Percentiles rank a stretch among this genome's conserved stretches.
Conservation (phyloP, 2,329 filamentous ascomycete genomes). For the Raffaelea deltoideospora region DNA sequence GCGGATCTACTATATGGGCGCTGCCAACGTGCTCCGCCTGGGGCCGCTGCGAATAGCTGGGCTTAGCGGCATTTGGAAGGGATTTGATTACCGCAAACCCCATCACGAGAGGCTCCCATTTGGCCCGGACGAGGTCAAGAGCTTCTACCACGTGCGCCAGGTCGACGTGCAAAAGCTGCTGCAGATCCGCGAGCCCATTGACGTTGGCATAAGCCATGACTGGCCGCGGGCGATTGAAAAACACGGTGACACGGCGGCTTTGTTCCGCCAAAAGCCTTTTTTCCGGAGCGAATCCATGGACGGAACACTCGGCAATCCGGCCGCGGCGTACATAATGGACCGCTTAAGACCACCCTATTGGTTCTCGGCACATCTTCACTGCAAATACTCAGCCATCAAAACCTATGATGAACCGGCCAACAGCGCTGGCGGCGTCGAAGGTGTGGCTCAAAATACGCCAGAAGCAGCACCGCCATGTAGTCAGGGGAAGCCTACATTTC, state of each 20-base stretch:
- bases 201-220: constrained; percentile 86
- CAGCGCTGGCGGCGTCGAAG: constrained; percentile 15
- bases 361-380: constrained; percentile 90
- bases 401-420: constrained; percentile 27
- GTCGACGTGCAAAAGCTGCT: constrained; percentile 82
- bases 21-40: constrained; percentile 73
- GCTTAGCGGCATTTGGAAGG: constrained; percentile 91
- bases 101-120: constrained; percentile 84
- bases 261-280: constrained; percentile 60
- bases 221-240: constrained; percentile 81
- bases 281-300: constrained; percentile 63
- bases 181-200: constrained; percentile 71
- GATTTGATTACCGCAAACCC: constrained; percentile 67
- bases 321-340: constrained; percentile 68
- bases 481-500: no score
- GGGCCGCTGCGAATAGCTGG: constrained; percentile 79
- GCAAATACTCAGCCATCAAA: constrained; percentile 64
- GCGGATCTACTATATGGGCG: constrained; percentile 93
- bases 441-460: constrained; percentile 8
- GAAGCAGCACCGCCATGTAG: constrained; percentile 1
- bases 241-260: constrained; percentile 49
- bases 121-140: constrained; percentile 56
- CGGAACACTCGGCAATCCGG: constrained; percentile 63
- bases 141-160: constrained; percentile 81
- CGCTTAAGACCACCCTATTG: constrained; percentile 69